A percentile compares a stretch with the other conserved stretches of the same genome.
These are phyloP conservation scores for Linderniella brevidens DNA, from an alignment of 257 asterid genomes.

Conservation along the genomic window DNA sequence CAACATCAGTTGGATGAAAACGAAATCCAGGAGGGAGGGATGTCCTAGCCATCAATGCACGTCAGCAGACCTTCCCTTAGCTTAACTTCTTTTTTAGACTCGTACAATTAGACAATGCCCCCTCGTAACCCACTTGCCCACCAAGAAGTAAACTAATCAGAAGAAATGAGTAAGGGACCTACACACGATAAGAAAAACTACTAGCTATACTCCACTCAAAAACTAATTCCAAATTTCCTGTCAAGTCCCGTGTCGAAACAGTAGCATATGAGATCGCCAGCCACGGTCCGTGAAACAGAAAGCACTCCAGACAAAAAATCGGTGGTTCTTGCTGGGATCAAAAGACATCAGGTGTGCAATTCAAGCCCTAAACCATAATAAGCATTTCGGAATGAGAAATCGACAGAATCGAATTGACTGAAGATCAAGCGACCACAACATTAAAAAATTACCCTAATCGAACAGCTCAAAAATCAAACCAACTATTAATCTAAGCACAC, in stretches of 20 bases:
- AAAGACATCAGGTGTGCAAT: constrained; percentile 81
- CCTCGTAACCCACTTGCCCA: background rate
- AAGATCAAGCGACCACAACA: no score
- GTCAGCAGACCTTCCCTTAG: constrained; percentile 3
- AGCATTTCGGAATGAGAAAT: no score
- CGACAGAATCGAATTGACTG: no score
- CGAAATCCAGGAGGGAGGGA: constrained; percentile 60
- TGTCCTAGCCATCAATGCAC: constrained; percentile 19
- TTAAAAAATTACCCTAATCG: no score
- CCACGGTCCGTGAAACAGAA: constrained; percentile 58
- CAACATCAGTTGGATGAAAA: constrained; percentile 80
- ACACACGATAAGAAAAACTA: background rate
- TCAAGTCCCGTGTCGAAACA: constrained; percentile 91
- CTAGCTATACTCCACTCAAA: background rate
- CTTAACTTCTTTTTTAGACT: constrained; percentile 10
- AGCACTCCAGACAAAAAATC: constrained; percentile 41
- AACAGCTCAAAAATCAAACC: no score
- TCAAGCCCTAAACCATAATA: constrained; percentile 16
- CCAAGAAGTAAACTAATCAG: constrained; percentile 1
- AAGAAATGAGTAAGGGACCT: background rate
- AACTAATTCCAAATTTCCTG: no score
- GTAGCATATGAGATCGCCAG: constrained; percentile 42
- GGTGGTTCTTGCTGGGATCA: constrained; percentile 64
- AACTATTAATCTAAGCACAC: no score
- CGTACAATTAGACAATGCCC: constrained; percentile 5